phyloP scores from a whole-genome alignment of 2,329 filamentous ascomycete species.

The Aspergillus sp. region DNA sequence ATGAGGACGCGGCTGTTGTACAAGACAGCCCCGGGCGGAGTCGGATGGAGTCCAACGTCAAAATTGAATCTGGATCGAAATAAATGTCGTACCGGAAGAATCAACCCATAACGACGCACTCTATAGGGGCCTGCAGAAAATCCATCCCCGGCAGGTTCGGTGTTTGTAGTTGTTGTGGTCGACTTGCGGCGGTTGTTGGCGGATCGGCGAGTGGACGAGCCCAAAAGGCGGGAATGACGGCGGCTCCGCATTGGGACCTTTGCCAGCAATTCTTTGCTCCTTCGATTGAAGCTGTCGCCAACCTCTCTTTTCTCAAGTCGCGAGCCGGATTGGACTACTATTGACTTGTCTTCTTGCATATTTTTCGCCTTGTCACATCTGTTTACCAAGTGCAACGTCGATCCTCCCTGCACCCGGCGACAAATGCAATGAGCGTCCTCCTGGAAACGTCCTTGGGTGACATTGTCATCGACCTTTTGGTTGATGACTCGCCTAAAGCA shows the following conservation, averaged over 20 bases:
- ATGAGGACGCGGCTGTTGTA: constrained; percentile 16
- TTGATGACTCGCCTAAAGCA: constrained; percentile 83
- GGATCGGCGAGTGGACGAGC: constrained; percentile 4
- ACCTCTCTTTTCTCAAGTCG: neutral
- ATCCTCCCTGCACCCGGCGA: constrained; percentile 14
- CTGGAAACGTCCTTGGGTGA: constrained; percentile 92
- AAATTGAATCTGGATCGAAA: neutral
- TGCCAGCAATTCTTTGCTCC: neutral
- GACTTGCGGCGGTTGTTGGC: neutral
- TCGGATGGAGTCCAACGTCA: constrained; percentile 16
- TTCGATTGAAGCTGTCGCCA: neutral
- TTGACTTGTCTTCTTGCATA: neutral
- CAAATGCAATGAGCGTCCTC: constrained; percentile 75
- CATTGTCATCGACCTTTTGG: constrained; percentile 88
- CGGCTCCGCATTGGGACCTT: constrained; percentile 14
- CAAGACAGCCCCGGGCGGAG: neutral
- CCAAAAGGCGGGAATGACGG: constrained; percentile 2
- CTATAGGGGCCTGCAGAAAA: constrained; percentile 5
- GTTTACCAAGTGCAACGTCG: constrained; percentile 15
- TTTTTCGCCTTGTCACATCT: constrained; percentile 1
- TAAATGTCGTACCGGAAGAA: constrained; percentile 10
- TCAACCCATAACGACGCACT: constrained; percentile 3
- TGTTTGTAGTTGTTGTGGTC: neutral
- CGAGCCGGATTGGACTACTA: neutral
- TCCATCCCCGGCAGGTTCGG: neutral